A percentile compares a stretch with the other conserved stretches of the same genome.
Conservation (phyloP, 495 filamentous ascomycete species). For the Xylaria scruposa region DNA sequence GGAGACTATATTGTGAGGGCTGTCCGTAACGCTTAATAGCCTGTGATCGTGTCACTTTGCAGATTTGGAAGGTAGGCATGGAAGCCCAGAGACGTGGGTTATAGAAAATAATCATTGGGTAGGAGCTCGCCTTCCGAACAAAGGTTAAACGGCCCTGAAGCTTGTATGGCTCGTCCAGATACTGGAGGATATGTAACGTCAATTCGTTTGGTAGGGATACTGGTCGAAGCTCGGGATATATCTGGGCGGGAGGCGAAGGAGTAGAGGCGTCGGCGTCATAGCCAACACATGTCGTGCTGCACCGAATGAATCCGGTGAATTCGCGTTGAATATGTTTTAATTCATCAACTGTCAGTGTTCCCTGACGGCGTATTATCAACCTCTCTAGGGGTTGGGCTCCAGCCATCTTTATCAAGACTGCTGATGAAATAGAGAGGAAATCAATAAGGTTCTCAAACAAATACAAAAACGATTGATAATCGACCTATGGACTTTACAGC, state of each 20-base stretch:
- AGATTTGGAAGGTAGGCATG: conserved; percentile 1
- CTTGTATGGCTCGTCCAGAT: conserved; percentile 5
- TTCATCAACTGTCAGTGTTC: not conserved
- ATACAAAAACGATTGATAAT: not conserved
- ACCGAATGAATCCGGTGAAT: not conserved
- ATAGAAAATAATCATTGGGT: not conserved
- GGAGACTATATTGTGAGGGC: not conserved
- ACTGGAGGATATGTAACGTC: not conserved
- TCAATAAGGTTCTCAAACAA: not conserved
- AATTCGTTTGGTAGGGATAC: not conserved
- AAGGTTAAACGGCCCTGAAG: not conserved
- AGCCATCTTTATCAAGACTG: conserved; percentile 40
- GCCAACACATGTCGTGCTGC: not conserved
- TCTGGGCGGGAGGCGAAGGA: not conserved
- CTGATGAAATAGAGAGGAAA: conserved; percentile 27
- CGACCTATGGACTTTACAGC: not conserved
- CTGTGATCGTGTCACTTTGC: not conserved
- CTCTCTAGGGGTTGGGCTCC: not conserved
- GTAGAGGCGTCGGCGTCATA: not conserved
- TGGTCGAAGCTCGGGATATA: not conserved
- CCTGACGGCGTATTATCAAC: not conserved
- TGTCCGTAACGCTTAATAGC: not conserved
- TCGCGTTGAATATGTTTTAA: too few relatives aligned
- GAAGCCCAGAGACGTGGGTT: conserved; percentile 3
- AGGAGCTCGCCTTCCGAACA: not conserved